Percentiles rank a stretch among this genome's conserved stretches.
phyloP scores from a whole-genome alignment of 768 basidiomycete species.

The Tephrocybe sp. region DNA sequence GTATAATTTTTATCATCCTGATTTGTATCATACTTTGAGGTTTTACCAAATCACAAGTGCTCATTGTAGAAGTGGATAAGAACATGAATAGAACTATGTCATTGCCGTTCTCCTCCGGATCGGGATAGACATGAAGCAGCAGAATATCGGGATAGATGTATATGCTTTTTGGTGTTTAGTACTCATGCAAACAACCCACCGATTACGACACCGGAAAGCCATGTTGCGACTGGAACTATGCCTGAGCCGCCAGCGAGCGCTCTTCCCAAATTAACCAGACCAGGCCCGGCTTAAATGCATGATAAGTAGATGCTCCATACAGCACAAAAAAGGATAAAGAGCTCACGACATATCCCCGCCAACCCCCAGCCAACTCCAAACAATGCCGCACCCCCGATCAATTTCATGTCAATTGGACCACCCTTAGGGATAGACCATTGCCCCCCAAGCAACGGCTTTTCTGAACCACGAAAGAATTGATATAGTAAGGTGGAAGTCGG shows the following conservation, averaged over 20 bases:
- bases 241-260: conserved; percentile 35
- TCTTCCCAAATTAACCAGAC: conserved; percentile 57
- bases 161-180: neutral
- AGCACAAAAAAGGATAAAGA: conserved; percentile 1
- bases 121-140: too few relatives aligned
- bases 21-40: neutral
- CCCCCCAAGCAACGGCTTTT: conserved; percentile 41
- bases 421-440: conserved; percentile 38
- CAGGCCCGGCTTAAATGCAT: conserved; percentile 51
- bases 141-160: neutral
- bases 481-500: conserved; percentile 45
- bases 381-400: conserved; percentile 48
- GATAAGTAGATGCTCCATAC: conserved; percentile 5
- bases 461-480: conserved; percentile 34
- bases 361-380: conserved; percentile 67
- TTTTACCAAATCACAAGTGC: neutral
- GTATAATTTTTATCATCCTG: conserved; percentile 1
- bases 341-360: conserved; percentile 60
- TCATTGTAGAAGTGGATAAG: neutral
- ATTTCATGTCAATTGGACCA: conserved; percentile 38
- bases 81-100: neutral
- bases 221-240: conserved; percentile 30
- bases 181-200: conserved; percentile 37
- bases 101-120: too few relatives aligned
- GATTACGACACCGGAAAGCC: conserved; percentile 37